A percentile compares a stretch with the other conserved stretches of the same genome.
Conservation (phyloP, 768 basidiomycete species). For the Podaxis carcinomalis region DNA sequence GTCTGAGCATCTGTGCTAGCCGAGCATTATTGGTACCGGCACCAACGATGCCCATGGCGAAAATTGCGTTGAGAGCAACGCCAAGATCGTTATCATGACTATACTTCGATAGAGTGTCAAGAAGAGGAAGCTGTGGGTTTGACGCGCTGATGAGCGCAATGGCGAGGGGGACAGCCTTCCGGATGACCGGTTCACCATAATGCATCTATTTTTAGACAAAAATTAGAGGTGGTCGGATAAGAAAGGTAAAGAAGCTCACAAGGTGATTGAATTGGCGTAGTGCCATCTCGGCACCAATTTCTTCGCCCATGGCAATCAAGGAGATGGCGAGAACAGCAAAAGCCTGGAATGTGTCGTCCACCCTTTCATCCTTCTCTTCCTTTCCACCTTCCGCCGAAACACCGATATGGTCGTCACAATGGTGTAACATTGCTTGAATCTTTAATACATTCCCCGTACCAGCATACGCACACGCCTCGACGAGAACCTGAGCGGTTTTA, state of each 20-base stretch:
- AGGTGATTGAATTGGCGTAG: conserved; percentile 95
- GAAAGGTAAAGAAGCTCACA: conserved; percentile 38
- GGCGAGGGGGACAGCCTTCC: conserved; percentile 90
- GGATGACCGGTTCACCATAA: conserved; percentile 90
- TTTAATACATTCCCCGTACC: conserved; percentile 95
- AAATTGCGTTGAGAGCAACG: conserved; percentile 95
- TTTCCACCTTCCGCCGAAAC: conserved; percentile 34
- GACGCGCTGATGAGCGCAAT: conserved; percentile 93
- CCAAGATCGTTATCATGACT: conserved; percentile 98
- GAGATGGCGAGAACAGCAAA: conserved; percentile 94
- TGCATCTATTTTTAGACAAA: conserved; percentile 73
- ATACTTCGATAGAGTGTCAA: conserved; percentile 98
- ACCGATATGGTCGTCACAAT: conserved; percentile 89
- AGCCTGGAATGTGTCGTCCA: conserved; percentile 83
- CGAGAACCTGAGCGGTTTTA: conserved; percentile 85
- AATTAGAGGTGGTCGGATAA: neutral
- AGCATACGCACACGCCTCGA: conserved; percentile 91
- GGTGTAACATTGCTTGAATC: conserved; percentile 87
- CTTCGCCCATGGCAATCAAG: conserved; percentile 96
- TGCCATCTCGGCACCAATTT: conserved; percentile 97
- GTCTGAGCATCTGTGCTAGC: conserved; percentile 94
- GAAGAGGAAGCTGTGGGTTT: conserved; percentile 89
- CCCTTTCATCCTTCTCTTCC: conserved; percentile 51
- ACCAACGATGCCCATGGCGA: conserved; percentile 97
- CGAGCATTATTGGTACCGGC: conserved; percentile 99